phyloP scores from a whole-genome alignment of 108 stramenopile species.

The Skeletonema potamos region DNA sequence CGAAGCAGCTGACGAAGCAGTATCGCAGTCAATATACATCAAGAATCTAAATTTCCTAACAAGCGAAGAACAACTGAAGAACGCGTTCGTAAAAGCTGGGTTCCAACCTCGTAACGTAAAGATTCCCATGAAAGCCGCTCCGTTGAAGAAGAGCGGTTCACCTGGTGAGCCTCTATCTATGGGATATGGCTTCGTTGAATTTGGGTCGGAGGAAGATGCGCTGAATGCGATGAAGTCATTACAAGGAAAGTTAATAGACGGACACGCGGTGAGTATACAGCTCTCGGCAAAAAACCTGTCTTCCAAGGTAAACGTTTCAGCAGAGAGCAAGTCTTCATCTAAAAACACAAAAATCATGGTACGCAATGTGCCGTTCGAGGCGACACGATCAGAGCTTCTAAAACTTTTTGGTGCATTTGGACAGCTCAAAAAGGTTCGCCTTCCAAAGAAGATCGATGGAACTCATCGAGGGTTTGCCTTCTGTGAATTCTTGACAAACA shows the following conservation, averaged over 20 bases:
- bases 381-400: slow-evolving; percentile 87
- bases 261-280: slow-evolving; percentile 87
- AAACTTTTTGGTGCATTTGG: slow-evolving; percentile 94
- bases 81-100: slow-evolving; percentile 62
- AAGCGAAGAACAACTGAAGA: slow-evolving; percentile 68
- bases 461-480: slow-evolving; percentile 98
- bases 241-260: slow-evolving; percentile 89
- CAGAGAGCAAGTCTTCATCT: slow-evolving; percentile 22
- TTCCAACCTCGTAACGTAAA: slow-evolving; percentile 73
- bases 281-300: slow-evolving; percentile 67
- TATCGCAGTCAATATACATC: slow-evolving; percentile 83
- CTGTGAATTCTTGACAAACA: slow-evolving; percentile 90
- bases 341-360: slow-evolving; percentile 90
- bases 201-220: slow-evolving; percentile 64
- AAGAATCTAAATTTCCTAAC: slow-evolving; percentile 97
- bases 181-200: slow-evolving; percentile 99
- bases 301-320: background rate
- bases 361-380: slow-evolving; percentile 97
- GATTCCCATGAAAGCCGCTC: slow-evolving; percentile 86
- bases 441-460: slow-evolving; percentile 98
- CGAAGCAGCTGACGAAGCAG: slow-evolving; percentile 37
- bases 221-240: slow-evolving; percentile 76
- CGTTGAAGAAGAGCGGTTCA: slow-evolving; percentile 39
- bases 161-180: slow-evolving; percentile 65
- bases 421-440: slow-evolving; percentile 88